These are phyloP conservation scores for Fragaria nilgerrensis DNA, from an alignment of 306 rosid species.

Conservation along the genomic window DNA sequence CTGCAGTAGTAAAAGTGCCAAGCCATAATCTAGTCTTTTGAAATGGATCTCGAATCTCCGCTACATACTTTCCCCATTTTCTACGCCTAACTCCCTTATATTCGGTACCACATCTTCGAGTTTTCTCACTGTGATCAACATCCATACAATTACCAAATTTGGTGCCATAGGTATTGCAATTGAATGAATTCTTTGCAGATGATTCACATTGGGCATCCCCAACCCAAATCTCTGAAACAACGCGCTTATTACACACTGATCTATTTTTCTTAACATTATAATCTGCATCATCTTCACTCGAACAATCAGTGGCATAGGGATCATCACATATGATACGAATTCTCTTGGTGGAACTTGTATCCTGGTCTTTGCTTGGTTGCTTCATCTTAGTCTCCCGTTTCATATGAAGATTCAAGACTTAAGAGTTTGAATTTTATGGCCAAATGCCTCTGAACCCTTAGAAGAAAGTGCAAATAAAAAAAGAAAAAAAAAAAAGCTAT, in stretches of 20 bases:
- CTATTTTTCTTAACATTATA: not conserved
- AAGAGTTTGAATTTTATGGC: conserved; percentile 2
- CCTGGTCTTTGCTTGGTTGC: conserved; percentile 19
- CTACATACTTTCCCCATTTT: conserved; percentile 53
- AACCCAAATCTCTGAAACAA: conserved; percentile 44
- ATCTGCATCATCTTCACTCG: conserved; percentile 58
- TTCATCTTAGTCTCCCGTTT: conserved; percentile 28
- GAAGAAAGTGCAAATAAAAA: not conserved
- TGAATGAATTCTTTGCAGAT: not conserved
- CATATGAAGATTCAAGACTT: conserved; percentile 14
- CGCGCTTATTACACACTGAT: conserved; percentile 23
- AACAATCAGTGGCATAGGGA: conserved; percentile 73
- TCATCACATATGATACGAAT: conserved; percentile 51
- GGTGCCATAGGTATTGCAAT: not conserved
- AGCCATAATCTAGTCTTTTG: conserved; percentile 48
- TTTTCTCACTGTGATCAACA: conserved; percentile 10
- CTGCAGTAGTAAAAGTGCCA: conserved; percentile 51
- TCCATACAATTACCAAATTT: conserved; percentile 5
- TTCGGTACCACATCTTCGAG: conserved; percentile 22
- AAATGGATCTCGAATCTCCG: conserved; percentile 58
- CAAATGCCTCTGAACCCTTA: conserved; percentile 21
- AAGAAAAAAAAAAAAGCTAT: not conserved
- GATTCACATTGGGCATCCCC: conserved; percentile 24
- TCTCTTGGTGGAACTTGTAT: conserved; percentile 35
- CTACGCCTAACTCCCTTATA: conserved; percentile 54